Conservation (phyloP, 352 stramenopile genomes). For the Phytopythium delawarense region DNA sequence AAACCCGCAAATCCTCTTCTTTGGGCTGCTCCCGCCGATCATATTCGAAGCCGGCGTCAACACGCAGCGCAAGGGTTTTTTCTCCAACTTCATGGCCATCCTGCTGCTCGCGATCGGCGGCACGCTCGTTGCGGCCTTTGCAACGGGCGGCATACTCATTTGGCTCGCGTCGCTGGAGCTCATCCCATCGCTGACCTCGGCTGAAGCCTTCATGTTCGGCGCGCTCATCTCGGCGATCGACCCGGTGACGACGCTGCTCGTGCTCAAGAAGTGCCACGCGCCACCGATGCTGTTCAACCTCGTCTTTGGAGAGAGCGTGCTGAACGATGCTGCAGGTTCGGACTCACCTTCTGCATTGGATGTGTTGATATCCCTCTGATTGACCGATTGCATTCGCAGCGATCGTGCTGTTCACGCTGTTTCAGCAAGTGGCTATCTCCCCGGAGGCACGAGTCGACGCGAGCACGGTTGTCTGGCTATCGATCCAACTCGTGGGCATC, state of each 20-base stretch:
- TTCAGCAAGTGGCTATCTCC: constrained; percentile 45
- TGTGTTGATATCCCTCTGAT: not conserved
- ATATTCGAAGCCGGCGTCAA: constrained; percentile 65
- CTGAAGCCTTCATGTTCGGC: constrained; percentile 74
- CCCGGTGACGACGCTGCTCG: constrained; percentile 73
- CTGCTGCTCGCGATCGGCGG: constrained; percentile 38
- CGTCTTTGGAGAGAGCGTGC: constrained; percentile 82
- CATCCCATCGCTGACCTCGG: constrained; percentile 40
- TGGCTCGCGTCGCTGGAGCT: constrained; percentile 30
- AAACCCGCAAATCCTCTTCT: constrained; percentile 51
- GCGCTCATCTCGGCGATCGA: constrained; percentile 80
- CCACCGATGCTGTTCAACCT: constrained; percentile 78
- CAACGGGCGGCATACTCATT: constrained; percentile 37
- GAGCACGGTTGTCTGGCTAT: constrained; percentile 15
- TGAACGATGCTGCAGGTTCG: constrained; percentile 62
- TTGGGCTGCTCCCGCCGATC: constrained; percentile 55
- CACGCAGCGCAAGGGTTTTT: constrained; percentile 59
- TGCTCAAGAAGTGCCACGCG: constrained; percentile 60
- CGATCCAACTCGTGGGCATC: constrained; percentile 33
- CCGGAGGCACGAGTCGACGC: constrained; percentile 31
- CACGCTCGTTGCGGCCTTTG: constrained; percentile 49
- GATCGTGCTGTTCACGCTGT: constrained; percentile 74
- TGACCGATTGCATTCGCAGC: constrained; percentile 14
- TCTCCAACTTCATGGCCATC: constrained; percentile 41
- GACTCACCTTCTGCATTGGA: not conserved